Percentiles rank a stretch among this genome's conserved stretches.
phyloP scores from a whole-genome alignment of 768 basidiomycete genomes.

The Termitomyces sp. region DNA sequence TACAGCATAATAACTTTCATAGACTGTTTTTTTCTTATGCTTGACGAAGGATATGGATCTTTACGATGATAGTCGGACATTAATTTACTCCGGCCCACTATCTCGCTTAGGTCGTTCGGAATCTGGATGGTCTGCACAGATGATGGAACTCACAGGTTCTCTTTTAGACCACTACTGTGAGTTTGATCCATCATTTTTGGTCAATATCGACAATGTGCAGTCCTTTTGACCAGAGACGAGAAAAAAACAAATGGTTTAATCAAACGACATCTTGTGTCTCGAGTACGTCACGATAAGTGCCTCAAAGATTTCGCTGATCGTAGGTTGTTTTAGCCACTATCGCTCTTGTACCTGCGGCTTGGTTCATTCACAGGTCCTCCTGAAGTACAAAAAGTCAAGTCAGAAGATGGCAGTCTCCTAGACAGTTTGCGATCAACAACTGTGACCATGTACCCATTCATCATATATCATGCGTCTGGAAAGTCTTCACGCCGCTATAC shows the following conservation, averaged over 20 bases:
- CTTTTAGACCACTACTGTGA: conserved; percentile 75
- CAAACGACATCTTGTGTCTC: conserved; percentile 52
- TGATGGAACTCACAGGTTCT: conserved; percentile 62
- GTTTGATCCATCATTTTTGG: conserved; percentile 16
- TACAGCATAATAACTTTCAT: conserved; percentile 1
- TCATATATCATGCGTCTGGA: conserved; percentile 63
- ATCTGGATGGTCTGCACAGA: conserved; percentile 67
- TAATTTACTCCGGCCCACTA: conserved; percentile 64
- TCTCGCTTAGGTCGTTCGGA: conserved; percentile 58
- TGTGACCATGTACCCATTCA: conserved; percentile 67
- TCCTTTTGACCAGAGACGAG: conserved; percentile 62
- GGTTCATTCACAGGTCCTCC: conserved; percentile 54
- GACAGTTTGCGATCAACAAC: conserved; percentile 48
- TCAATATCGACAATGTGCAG: conserved; percentile 25
- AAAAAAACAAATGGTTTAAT: conserved; percentile 38
- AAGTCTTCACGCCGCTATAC: conserved; percentile 61
- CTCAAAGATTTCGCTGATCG: not conserved
- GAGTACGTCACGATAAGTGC: conserved; percentile 38
- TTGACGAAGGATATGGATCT: conserved; percentile 70
- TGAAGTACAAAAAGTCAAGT: conserved; percentile 59
- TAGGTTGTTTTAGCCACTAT: conserved; percentile 55
- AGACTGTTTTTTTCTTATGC: conserved; percentile 1
- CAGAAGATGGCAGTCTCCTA: conserved; percentile 52
- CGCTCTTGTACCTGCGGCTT: conserved; percentile 71
- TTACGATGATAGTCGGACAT: conserved; percentile 66